Evolutionary conservation across 2,329 filamentous ascomycete species (phyloP).

Genomic region (Dryadomyces quercus-mongolicae): DNA sequence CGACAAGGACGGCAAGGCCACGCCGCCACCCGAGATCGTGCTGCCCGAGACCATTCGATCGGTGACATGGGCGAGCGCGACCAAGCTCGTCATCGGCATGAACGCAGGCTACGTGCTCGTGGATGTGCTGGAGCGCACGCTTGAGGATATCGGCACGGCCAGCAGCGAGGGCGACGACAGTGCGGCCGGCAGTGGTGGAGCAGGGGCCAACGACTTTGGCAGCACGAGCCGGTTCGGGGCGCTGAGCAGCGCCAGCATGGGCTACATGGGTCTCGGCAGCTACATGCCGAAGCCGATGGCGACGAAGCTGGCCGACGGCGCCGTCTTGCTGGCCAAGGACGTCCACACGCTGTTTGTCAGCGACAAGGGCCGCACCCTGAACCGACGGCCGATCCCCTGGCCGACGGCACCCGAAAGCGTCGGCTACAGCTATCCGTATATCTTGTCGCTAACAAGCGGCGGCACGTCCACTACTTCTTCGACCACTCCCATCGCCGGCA

Average conservation of each 20-base stretch:
- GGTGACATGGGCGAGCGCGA: slow-evolving; percentile 82
- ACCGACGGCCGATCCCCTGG: slow-evolving; percentile 89
- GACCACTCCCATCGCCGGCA: slow-evolving; percentile 55
- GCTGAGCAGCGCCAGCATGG: slow-evolving; percentile 73
- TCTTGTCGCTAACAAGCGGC: slow-evolving; percentile 53
- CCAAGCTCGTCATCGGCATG: slow-evolving; percentile 78
- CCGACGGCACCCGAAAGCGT: slow-evolving; percentile 75
- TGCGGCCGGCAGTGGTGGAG: slow-evolving; percentile 27
- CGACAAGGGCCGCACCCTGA: slow-evolving; percentile 60
- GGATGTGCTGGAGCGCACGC: slow-evolving; percentile 61
- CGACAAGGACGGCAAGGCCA: slow-evolving; percentile 10
- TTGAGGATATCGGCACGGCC: slow-evolving; percentile 59
- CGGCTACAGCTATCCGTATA: slow-evolving; percentile 93
- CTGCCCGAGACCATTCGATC: slow-evolving; percentile 77
- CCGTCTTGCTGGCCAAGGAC: slow-evolving; percentile 92
- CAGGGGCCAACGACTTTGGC: slow-evolving; percentile 39
- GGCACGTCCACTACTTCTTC: slow-evolving; percentile 18
- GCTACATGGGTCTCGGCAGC: slow-evolving; percentile 88
- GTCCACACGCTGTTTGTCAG: slow-evolving; percentile 92
- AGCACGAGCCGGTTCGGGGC: slow-evolving; percentile 71
- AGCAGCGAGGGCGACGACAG: slow-evolving; percentile 70
- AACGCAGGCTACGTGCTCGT: slow-evolving; percentile 85
- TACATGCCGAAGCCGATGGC: slow-evolving; percentile 87
- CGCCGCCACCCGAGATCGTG: slow-evolving; percentile 63
- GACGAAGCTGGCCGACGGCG: slow-evolving; percentile 66